Conservation (phyloP, 495 filamentous ascomycete genomes). For the Tetracladium marchalianum region DNA sequence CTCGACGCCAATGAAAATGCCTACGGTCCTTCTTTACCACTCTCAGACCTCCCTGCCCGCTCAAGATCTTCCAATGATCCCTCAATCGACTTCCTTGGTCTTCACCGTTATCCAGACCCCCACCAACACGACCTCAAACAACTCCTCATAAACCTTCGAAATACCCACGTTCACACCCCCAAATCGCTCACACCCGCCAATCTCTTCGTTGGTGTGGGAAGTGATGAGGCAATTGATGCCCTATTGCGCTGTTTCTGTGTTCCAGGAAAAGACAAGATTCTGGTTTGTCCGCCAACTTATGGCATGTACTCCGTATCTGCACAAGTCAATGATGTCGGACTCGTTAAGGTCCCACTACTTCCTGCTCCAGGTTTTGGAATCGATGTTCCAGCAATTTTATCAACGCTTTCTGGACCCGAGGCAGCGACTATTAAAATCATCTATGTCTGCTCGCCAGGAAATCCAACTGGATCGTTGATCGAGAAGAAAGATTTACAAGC, state of each 20-base stretch:
- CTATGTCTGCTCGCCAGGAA: slow-evolving; percentile 90
- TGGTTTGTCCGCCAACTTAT: slow-evolving; percentile 93
- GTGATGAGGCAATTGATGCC: slow-evolving; percentile 92
- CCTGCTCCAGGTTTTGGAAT: slow-evolving; percentile 53
- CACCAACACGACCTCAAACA: slow-evolving; percentile 84
- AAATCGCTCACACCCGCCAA: slow-evolving; percentile 70
- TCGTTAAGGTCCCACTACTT: slow-evolving; percentile 74
- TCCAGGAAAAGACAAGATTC: slow-evolving; percentile 78
- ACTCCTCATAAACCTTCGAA: slow-evolving; percentile 77
- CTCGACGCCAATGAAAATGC: slow-evolving; percentile 98
- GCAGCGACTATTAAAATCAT: slow-evolving; percentile 64
- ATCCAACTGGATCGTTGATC: slow-evolving; percentile 76
- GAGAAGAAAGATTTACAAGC: slow-evolving; percentile 62
- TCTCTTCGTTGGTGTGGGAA: slow-evolving; percentile 90
- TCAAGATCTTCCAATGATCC: slow-evolving; percentile 10
- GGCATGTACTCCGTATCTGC: slow-evolving; percentile 97
- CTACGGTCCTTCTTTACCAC: slow-evolving; percentile 63
- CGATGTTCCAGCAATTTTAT: slow-evolving; percentile 58
- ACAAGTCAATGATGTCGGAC: slow-evolving; percentile 78
- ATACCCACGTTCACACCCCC: slow-evolving; percentile 68
- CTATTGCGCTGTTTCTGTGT: slow-evolving; percentile 85
- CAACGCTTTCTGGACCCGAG: slow-evolving; percentile 44
- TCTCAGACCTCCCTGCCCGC: neutral
- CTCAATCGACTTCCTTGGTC: slow-evolving; percentile 51
- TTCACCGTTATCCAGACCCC: slow-evolving; percentile 95